phyloP scores from a whole-genome alignment of 2,329 filamentous ascomycete genomes.

The Neocatenulostroma microsporum region DNA sequence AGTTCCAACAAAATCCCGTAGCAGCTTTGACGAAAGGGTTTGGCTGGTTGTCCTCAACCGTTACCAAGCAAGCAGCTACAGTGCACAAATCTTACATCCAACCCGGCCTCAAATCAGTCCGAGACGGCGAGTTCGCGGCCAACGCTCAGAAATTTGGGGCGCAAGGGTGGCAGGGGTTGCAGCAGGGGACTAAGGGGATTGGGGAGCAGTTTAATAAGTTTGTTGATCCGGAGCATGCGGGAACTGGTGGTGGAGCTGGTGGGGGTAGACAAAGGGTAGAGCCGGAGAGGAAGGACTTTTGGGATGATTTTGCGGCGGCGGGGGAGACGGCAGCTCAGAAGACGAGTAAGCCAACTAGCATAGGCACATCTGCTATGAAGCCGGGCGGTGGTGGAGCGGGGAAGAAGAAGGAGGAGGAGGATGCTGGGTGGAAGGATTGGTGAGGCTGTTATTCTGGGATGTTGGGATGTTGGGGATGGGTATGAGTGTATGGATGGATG shows the following conservation, averaged over 20 bases:
- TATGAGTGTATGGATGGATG: no score
- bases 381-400: slow-evolving; percentile 29
- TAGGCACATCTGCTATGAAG: slow-evolving; percentile 58
- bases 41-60: slow-evolving; percentile 84
- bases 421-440: slow-evolving; percentile 53
- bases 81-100: slow-evolving; percentile 89
- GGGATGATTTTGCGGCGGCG: slow-evolving; percentile 40
- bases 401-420: slow-evolving; percentile 40
- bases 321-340: slow-evolving; percentile 25
- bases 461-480: no score
- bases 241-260: slow-evolving; percentile 6
- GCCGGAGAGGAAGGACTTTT: slow-evolving; percentile 55
- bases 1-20: slow-evolving; percentile 85
- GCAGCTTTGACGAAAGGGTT: slow-evolving; percentile 85
- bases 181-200: slow-evolving; percentile 60
- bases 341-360: slow-evolving; percentile 36
- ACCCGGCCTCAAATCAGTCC: slow-evolving; percentile 74
- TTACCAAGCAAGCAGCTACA: slow-evolving; percentile 82
- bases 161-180: slow-evolving; percentile 54
- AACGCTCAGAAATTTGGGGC: slow-evolving; percentile 42
- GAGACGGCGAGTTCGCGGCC: slow-evolving; percentile 50
- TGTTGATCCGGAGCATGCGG: slow-evolving; percentile 52
- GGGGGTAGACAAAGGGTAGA: slow-evolving; percentile 36
- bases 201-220: slow-evolving; percentile 77
- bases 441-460: no score